Base-by-base conservation (phyloP, 2,329 filamentous ascomycete species). In the Nemania sp. region DNA sequence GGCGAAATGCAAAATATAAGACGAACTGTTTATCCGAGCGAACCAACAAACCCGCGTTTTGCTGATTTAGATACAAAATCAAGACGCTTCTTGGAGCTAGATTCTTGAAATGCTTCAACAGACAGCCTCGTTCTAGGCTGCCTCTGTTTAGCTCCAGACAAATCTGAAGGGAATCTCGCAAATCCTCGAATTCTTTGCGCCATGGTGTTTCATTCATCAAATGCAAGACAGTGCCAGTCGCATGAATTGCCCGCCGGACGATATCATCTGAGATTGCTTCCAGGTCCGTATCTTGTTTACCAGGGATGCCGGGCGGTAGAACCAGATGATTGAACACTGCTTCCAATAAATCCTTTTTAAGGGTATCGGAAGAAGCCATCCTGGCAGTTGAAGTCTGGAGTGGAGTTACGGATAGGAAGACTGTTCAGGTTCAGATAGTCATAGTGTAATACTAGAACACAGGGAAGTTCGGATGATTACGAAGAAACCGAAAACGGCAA, bases 321-420 rank as follows among this genome's bases (percentile, higher is more conserved):
- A 75, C 72, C 17, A 78, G 58, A 54, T 79, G 75, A 47, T 77
- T 68, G 52, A 73, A 71, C 11, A 73, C 59, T 6, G 61, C 54
- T 8, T 47, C 41, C 15, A 65, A 50, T 6, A 61, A 8, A 17
- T 54, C 41, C 49, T 57, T 54, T 2, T 54, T 19, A 11, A 14
- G 0, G 8, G 7, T 22, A 24, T 34, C 19, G 11, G 23, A 30
- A 15, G 30, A 12, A 15, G 12, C 11, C 24, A 39, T 43, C 23
- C 20, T 30, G 6, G n/a, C n/a, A 20, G 6, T n/a, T n/a, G n/a
- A n/a, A n/a, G n/a, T n/a, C n/a, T n/a, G n/a, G n/a, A n/a, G n/a
- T n/a, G n/a, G n/a, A n/a, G n/a, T n/a, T n/a, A n/a, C n/a, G n/a
- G n/a, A n/a, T n/a, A n/a, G n/a, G n/a, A n/a, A n/a, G n/a, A n/a